Percentiles rank a stretch among this genome's conserved stretches.
Evolutionary conservation across 2,329 filamentous ascomycete genomes (phyloP).

Genomic region (Ambrosiella beaveri): DNA sequence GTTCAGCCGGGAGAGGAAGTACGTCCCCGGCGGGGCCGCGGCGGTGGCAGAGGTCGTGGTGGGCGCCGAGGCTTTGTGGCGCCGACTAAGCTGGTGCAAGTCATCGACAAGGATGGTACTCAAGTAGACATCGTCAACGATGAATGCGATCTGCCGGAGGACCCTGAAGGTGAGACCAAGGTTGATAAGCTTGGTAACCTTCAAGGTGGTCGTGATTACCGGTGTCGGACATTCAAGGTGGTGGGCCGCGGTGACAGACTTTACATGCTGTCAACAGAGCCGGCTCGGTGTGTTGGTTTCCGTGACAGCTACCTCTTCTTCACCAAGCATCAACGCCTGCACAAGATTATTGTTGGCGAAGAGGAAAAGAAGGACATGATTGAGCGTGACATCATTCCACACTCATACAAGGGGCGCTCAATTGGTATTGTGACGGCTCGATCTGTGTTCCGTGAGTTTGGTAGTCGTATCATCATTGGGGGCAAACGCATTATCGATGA

Average conservation of each 20-base stretch:
- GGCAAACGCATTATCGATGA: slow-evolving; percentile 77
- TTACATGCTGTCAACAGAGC: slow-evolving; percentile 98
- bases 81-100: slow-evolving; percentile 63
- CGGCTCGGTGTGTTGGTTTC: slow-evolving; percentile 90
- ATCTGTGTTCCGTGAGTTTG: slow-evolving; percentile 94
- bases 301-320: slow-evolving; percentile 98
- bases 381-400: slow-evolving; percentile 83
- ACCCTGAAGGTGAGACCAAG: slow-evolving; percentile 78
- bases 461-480: slow-evolving; percentile 81
- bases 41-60: slow-evolving; percentile 52
- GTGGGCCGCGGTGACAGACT: slow-evolving; percentile 64
- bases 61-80: slow-evolving; percentile 51
- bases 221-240: slow-evolving; percentile 88
- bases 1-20: slow-evolving; percentile 32
- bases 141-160: slow-evolving; percentile 75
- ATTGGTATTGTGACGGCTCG: slow-evolving; percentile 94
- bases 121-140: slow-evolving; percentile 81
- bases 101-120: slow-evolving; percentile 86
- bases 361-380: slow-evolving; percentile 97
- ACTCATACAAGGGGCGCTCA: slow-evolving; percentile 94
- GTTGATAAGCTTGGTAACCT: slow-evolving; percentile 80
- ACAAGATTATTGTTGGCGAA: slow-evolving; percentile 96
- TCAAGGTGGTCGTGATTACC: slow-evolving; percentile 72
- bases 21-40: slow-evolving; percentile 47
- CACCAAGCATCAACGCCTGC: slow-evolving; percentile 88